phyloP scores from a whole-genome alignment of 768 basidiomycete genomes.

The Symmetrospora coprosmae region DNA sequence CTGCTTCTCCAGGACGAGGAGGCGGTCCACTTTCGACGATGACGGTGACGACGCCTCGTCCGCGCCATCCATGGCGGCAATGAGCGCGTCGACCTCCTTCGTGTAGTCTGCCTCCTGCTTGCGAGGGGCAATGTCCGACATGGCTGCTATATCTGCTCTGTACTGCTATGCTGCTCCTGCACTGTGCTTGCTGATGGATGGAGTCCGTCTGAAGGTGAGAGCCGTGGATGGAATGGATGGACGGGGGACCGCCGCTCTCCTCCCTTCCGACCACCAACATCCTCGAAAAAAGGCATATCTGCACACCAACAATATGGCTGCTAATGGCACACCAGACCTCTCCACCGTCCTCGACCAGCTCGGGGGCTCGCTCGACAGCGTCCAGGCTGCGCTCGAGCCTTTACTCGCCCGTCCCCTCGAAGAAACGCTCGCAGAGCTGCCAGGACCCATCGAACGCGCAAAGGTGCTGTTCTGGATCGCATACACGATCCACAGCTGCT shows the following conservation, averaged over 20 bases:
- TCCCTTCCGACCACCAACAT: too few species aligned
- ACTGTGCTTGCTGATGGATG: background rate
- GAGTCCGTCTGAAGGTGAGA: too few species aligned
- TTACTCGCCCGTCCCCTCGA: constrained; percentile 3
- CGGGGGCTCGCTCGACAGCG: background rate
- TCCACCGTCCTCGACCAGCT: background rate
- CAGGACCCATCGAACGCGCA: constrained; percentile 10
- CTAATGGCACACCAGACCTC: too few species aligned
- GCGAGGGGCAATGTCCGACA: constrained; percentile 22
- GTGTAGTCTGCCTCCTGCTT: constrained; percentile 49
- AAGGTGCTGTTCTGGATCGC: constrained; percentile 17
- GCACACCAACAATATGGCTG: too few species aligned
- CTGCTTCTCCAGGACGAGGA: constrained; percentile 81
- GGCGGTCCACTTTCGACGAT: constrained; percentile 75
- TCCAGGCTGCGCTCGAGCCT: constrained; percentile 4
- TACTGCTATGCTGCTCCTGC: too few species aligned
- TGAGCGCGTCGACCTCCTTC: constrained; percentile 59
- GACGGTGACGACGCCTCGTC: constrained; percentile 55
- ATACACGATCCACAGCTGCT: constrained; percentile 11
- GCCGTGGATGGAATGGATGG: too few species aligned
- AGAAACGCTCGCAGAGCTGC: background rate
- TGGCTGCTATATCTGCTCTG: background rate
- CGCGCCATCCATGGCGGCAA: constrained; percentile 56
- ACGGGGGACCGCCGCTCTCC: too few species aligned
- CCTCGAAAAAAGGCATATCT: too few species aligned